Base-by-base conservation (phyloP, 495 filamentous ascomycete genomes). In the Hypoxylon fragiforme region DNA sequence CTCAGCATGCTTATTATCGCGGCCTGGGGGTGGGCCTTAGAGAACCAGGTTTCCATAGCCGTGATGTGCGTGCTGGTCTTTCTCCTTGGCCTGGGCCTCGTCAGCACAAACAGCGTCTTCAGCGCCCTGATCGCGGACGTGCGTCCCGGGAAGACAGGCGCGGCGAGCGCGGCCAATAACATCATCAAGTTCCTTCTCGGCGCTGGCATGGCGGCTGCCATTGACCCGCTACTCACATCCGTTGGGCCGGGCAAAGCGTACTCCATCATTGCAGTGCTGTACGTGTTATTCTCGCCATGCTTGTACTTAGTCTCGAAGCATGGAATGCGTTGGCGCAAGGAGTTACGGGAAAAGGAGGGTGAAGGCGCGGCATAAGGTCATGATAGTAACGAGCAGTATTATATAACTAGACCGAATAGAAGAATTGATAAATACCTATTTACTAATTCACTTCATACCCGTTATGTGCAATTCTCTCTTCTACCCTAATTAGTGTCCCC, bases 241-340 rank as follows among this genome's bases (percentile, higher is more conserved):
- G 86, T 87, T 77, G 83, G 81, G 3, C 68, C 77, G n/a, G 83
- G 85, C 0, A 88, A 85, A 80, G 83, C 83, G 24, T 88, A 85
- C 65, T 86, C 85, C 0, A 83, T 89, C 47, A 71, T 86, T 46
- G 77, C 79, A 0, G 56, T 79, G 3, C 66, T 83, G 3, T 79
- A 83, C 67, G 31, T 78, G 12, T 51, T 66, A 0, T 70, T 76
- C 1, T 73, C 75, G 18, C 82, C 82, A 1, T 65, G 81, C 13
- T 63, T 85, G 47, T 57, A 62, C 38, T 3, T 65, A 0, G 21
- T 65, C 18, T 14, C 49, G 41, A 42, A 36, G 39, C 59, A 41
- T 24, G 63, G 63, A 5, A 58, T 59, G 50, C 50, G 43, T 16
- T 65, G 63, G 63, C 54, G 63, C 2, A 54, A 28, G 47, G 59